Conservation (phyloP, 176 grass and related monocot species). For the Elymus sibiricus region DNA sequence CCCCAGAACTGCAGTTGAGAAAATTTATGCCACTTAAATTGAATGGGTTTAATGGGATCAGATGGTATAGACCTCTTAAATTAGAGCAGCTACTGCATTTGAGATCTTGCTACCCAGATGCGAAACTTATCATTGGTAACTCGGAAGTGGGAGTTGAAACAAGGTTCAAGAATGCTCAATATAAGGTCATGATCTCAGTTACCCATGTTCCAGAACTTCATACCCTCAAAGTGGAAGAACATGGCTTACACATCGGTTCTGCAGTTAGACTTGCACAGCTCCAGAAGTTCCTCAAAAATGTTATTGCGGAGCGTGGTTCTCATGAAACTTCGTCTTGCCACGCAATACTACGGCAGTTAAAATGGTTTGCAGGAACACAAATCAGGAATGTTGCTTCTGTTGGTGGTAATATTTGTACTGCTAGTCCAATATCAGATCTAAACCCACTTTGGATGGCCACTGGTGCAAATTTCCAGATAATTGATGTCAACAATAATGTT, state of each 20-base stretch:
- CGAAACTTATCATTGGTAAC: constrained; percentile 90
- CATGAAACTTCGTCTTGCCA: constrained; percentile 75
- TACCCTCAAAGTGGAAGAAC: constrained; percentile 57
- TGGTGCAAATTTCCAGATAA: constrained; percentile 73
- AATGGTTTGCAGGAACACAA: constrained; percentile 98
- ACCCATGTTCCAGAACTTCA: constrained; percentile 90
- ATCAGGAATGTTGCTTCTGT: constrained; percentile 95
- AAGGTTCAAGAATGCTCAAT: constrained; percentile 84
- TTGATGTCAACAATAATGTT: constrained; percentile 60
- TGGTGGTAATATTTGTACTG: constrained; percentile 98
- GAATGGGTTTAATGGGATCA: constrained; percentile 72
- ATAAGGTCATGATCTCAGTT: constrained; percentile 69
- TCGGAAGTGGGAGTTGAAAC: constrained; percentile 91
- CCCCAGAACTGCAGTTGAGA: constrained; percentile 78
- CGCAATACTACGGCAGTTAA: constrained; percentile 80
- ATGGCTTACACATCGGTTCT: constrained; percentile 85
- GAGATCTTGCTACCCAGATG: constrained; percentile 70
- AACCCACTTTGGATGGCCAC: constrained; percentile 96
- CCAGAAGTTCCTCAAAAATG: constrained; percentile 64
- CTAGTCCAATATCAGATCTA: constrained; percentile 98
- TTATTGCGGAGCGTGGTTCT: constrained; percentile 37
- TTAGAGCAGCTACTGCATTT: constrained; percentile 68
- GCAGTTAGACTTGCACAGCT: constrained; percentile 75
- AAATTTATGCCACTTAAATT: constrained; percentile 58
- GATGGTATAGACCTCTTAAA: constrained; percentile 85